Base-by-base conservation (phyloP, 2,329 filamentous ascomycete species). In the Shiraia sp. region DNA sequence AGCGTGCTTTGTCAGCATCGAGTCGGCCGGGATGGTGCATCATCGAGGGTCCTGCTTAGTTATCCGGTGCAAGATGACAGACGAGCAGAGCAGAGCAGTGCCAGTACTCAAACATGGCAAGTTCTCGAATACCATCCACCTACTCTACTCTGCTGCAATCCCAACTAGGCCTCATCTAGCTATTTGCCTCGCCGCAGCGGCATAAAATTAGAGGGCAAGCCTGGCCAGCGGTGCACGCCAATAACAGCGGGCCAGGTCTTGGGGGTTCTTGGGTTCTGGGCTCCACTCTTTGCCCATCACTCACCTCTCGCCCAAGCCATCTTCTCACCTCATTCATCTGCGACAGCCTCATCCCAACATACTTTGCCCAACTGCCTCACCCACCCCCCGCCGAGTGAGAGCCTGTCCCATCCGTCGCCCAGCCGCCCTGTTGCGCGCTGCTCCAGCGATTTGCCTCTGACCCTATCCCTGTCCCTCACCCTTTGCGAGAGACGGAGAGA, bases 301-400 rank as follows among this genome's bases (percentile, higher is more conserved):
- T 42, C 46, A n/a, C n/a, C 48, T 38, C 47, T 39, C 47, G 37
- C 32, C 58, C 55, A 44, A 45, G 49, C 45, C 40, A 36, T 48
- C 45, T 46, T n/a, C 49, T 32, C 45, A 32, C 39, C 37, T 37
- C 55, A 56, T 57, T 51, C 59, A 59, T 57, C 59, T 37, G 44
- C 47, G 45, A 47, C 58, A 63, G 58, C 56, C 53, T 59, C 59
- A 59, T 55, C 48, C 60, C 42, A 55, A 45, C 51, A 58, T 58
- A 45, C 43, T 45, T 40, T 51, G 37, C 35, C 32, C 47, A 47
- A 44, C 32, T 47, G 46, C 41, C 46, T 49, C 39, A 32, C 33
- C 43, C 22, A 13, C 36, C 36, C 24, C 24, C 32, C 28, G 42
- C 28, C 25, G 34, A 36, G 15, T 33, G 38, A 39, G 40, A 45